A percentile compares a stretch with the other conserved stretches of the same genome.
Conservation (phyloP, 768 basidiomycete genomes). For the Clavulina sp. region DNA sequence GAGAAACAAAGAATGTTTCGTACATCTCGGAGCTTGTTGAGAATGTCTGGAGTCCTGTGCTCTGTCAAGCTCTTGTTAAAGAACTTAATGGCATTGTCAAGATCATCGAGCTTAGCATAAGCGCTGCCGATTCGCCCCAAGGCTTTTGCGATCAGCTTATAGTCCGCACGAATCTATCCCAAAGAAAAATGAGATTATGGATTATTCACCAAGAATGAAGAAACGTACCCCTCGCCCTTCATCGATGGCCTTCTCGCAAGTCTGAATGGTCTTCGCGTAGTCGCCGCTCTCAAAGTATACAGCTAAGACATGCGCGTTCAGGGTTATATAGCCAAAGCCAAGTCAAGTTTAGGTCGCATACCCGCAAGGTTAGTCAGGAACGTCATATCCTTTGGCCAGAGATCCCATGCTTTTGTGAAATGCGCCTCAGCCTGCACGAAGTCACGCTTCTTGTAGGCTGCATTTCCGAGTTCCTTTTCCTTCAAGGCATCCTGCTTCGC, state of each 20-base stretch:
- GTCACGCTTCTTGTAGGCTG: slow-evolving; percentile 71
- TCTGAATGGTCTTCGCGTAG: slow-evolving; percentile 78
- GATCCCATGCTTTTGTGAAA: slow-evolving; percentile 82
- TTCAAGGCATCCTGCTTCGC: slow-evolving; percentile 63
- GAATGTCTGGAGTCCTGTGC: slow-evolving; percentile 85
- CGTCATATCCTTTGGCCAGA: slow-evolving; percentile 83
- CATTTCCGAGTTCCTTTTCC: slow-evolving; percentile 60
- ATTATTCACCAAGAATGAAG: background rate
- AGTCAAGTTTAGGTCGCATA: slow-evolving; percentile 19
- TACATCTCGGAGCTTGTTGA: slow-evolving; percentile 66
- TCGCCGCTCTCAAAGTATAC: slow-evolving; percentile 89
- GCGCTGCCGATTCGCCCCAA: slow-evolving; percentile 78
- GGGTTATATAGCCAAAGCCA: background rate
- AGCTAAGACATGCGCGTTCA: slow-evolving; percentile 28
- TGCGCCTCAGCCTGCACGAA: slow-evolving; percentile 59
- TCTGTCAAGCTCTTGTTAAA: slow-evolving; percentile 89
- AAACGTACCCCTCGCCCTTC: slow-evolving; percentile 61
- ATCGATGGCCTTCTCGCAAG: slow-evolving; percentile 90
- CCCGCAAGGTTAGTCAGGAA: slow-evolving; percentile 84
- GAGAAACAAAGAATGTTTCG: background rate
- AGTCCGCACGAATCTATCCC: slow-evolving; percentile 74
- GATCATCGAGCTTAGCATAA: slow-evolving; percentile 65
- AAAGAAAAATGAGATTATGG: background rate
- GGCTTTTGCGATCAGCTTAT: slow-evolving; percentile 89
- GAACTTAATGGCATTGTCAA: slow-evolving; percentile 65